These are phyloP conservation scores for Oryza glumipatula DNA, from an alignment of 176 grass and related monocot species.

Conservation along the genomic window DNA sequence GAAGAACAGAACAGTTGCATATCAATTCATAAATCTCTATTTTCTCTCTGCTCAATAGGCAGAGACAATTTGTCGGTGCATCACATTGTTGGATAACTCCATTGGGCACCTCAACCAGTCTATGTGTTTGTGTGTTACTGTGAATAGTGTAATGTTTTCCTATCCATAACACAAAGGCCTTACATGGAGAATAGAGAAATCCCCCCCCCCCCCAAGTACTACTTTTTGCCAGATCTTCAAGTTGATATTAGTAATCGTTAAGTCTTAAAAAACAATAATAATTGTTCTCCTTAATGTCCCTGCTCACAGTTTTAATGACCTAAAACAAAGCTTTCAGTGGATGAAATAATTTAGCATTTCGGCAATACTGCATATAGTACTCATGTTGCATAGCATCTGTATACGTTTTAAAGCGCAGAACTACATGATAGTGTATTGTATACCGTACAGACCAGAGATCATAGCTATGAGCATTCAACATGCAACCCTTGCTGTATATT, in stretches of 20 bases:
- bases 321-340: neutral
- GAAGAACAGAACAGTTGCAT: conserved; percentile 29
- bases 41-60: neutral
- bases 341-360: neutral
- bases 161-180: neutral
- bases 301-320: neutral
- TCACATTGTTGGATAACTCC: conserved; percentile 16
- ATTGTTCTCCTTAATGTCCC: neutral
- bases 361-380: neutral
- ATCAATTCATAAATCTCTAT: neutral
- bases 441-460: neutral
- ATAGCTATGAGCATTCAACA: conserved; percentile 16
- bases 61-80: neutral
- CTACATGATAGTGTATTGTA: neutral
- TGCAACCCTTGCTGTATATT: neutral
- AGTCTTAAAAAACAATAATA: neutral
- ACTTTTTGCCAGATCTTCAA: neutral
- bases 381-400: neutral
- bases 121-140: neutral
- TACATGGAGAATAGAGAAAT: neutral
- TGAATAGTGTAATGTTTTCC: conserved; percentile 5
- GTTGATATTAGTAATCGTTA: neutral
- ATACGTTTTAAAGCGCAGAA: neutral
- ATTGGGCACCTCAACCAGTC: neutral
- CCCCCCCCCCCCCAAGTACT: neutral